These are phyloP conservation scores for Trichoderma orchidacearum DNA, from an alignment of 495 filamentous ascomycete species.

Conservation along the genomic window DNA sequence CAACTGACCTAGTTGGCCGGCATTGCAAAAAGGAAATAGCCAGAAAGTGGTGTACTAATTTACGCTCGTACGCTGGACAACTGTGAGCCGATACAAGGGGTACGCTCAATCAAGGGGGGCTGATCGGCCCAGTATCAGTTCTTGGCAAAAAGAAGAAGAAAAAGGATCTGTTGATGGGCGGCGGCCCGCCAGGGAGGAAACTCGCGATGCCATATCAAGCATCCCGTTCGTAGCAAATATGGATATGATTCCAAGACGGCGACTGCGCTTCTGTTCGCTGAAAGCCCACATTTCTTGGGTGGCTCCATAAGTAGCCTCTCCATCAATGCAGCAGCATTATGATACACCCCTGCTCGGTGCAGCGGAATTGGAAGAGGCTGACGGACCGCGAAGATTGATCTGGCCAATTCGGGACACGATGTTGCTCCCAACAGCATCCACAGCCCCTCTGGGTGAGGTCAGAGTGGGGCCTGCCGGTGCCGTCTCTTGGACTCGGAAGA, in stretches of 20 bases:
- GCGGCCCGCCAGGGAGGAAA: background rate
- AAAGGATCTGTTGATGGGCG: too few species aligned
- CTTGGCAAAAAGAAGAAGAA: background rate
- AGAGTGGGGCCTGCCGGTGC: conserved; percentile 67
- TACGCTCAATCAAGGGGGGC: background rate
- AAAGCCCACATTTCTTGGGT: too few species aligned
- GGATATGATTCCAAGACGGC: too few species aligned
- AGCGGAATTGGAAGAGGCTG: background rate
- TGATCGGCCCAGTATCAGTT: background rate
- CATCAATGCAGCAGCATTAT: too few species aligned
- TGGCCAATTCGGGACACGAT: conserved; percentile 78
- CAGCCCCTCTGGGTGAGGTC: conserved; percentile 74
- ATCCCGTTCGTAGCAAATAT: background rate
- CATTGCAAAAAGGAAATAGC: background rate
- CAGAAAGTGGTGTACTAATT: background rate
- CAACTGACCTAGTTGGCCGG: background rate
- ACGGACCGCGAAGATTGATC: conserved; percentile 40
- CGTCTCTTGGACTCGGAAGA: conserved; percentile 84
- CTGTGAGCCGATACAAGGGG: too few species aligned
- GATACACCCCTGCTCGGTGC: background rate
- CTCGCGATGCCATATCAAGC: background rate
- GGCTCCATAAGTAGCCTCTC: too few species aligned
- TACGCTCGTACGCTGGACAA: background rate
- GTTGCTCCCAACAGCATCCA: conserved; percentile 89
- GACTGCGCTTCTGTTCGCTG: too few species aligned